phyloP scores from a whole-genome alignment of 805 yeast species.

The Sugiyamaella valdiviana region DNA sequence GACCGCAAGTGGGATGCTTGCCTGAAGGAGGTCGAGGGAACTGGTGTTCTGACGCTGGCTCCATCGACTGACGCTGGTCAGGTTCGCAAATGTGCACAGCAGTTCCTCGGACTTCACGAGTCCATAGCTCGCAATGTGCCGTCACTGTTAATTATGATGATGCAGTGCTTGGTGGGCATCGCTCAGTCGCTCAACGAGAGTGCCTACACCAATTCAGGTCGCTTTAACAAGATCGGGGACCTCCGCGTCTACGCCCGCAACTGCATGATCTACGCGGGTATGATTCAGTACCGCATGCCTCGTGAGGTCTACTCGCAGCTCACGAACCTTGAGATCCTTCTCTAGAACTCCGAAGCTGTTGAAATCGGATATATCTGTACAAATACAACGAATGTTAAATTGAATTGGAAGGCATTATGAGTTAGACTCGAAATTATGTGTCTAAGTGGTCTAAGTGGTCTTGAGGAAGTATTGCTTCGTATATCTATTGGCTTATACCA shows the following conservation, averaged over 20 bases:
- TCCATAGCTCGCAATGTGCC: slow-evolving; percentile 75
- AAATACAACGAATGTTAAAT: not conserved
- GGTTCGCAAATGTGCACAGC: slow-evolving; percentile 65
- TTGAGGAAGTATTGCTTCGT: too few relatives aligned
- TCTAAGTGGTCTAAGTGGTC: not conserved
- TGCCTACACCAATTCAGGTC: slow-evolving; percentile 40
- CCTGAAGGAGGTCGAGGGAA: slow-evolving; percentile 46
- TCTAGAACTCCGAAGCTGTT: too few relatives aligned
- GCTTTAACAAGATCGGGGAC: slow-evolving; percentile 48
- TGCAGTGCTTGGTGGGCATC: slow-evolving; percentile 66
- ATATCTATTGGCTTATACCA: too few relatives aligned
- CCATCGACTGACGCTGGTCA: slow-evolving; percentile 41
- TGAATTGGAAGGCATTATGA: too few relatives aligned
- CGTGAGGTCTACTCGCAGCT: slow-evolving; percentile 67
- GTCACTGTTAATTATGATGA: slow-evolving; percentile 66
- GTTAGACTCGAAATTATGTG: not conserved
- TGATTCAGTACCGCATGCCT: slow-evolving; percentile 24
- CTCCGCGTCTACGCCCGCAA: slow-evolving; percentile 66
- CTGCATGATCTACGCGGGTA: slow-evolving; percentile 84
- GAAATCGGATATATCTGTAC: too few relatives aligned
- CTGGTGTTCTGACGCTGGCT: slow-evolving; percentile 62
- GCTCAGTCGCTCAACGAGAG: slow-evolving; percentile 35
- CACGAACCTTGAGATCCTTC: slow-evolving; percentile 48
- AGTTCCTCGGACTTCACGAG: slow-evolving; percentile 58
- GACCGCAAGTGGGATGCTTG: slow-evolving; percentile 53